A percentile compares a stretch with the other conserved stretches of the same genome.
Conservation (phyloP, 306 rosid genomes). For the Rosa rugosa region DNA sequence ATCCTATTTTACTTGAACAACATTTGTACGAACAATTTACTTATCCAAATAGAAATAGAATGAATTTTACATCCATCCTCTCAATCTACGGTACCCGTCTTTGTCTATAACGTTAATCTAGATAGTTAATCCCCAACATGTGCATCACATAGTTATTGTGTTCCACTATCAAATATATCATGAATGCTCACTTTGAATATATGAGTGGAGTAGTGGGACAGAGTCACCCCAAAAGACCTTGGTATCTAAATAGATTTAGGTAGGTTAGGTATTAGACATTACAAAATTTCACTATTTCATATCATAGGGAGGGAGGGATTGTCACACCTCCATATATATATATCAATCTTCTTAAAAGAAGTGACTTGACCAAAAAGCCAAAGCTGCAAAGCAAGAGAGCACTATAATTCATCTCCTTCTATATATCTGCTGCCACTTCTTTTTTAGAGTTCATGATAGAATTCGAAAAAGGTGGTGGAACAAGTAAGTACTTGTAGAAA, state of each 20-base stretch:
- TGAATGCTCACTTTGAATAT: neutral
- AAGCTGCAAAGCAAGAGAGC: conserved; percentile 13
- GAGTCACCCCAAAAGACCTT: neutral
- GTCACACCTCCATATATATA: conserved; percentile 26
- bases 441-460: conserved; percentile 19
- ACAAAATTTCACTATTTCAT: neutral
- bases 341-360: conserved; percentile 55
- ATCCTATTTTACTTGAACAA: too few species aligned
- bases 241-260: neutral
- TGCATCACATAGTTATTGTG: neutral
- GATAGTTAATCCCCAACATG: neutral
- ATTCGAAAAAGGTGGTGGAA: conserved; percentile 18
- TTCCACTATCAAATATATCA: neutral
- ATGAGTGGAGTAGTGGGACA: neutral
- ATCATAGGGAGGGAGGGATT: neutral
- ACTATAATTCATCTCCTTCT: conserved; percentile 13
- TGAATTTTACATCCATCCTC: too few species aligned
- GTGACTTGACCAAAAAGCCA: conserved; percentile 50
- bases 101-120: neutral
- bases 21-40: too few species aligned
- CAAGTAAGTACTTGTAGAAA: neutral
- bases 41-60: too few species aligned
- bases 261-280: neutral
- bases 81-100: neutral
- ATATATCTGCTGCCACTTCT: neutral